A percentile compares a stretch with the other conserved stretches of the same genome.
phyloP scores from a whole-genome alignment of 2,329 filamentous ascomycete species.

The Ophiostoma himal-ulmi region DNA sequence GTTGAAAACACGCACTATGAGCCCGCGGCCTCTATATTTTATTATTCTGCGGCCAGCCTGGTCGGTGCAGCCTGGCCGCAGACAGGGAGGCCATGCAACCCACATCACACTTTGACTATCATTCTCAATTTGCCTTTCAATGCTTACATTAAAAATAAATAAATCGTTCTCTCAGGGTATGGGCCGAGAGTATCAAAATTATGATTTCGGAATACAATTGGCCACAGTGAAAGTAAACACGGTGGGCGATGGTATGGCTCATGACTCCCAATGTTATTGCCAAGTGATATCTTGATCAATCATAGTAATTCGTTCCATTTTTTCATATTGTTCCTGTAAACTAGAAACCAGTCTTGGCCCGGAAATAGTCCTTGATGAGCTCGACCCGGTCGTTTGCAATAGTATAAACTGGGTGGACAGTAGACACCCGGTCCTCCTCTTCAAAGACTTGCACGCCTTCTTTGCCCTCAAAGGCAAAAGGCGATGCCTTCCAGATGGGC shows the following conservation, averaged over 20 bases:
- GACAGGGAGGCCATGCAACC: slow-evolving; percentile 21
- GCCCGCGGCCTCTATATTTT: background rate
- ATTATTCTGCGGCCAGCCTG: slow-evolving; percentile 13
- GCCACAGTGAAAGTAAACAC: background rate
- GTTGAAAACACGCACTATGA: background rate
- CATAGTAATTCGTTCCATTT: too few species aligned
- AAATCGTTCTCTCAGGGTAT: background rate
- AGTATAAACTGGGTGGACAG: slow-evolving; percentile 79
- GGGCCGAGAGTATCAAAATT: background rate
- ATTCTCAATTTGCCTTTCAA: background rate
- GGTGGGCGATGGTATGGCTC: too few species aligned
- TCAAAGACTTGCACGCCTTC: slow-evolving; percentile 61
- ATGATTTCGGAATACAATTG: background rate
- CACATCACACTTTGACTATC: slow-evolving; percentile 7
- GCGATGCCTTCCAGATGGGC: slow-evolving; percentile 40
- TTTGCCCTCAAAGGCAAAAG: slow-evolving; percentile 44
- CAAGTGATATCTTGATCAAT: background rate
- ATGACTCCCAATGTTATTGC: background rate
- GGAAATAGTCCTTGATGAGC: slow-evolving; percentile 60
- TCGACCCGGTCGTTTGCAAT: slow-evolving; percentile 67
- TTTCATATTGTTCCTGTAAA: background rate
- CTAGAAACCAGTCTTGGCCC: slow-evolving; percentile 51
- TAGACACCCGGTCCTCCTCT: slow-evolving; percentile 60
- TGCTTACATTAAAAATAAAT: background rate
- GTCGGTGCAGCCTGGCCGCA: slow-evolving; percentile 21